Evolutionary conservation across 306 rosid species (phyloP), one percentile per base, ranked within the genome.

Genomic region (Vigna reflexopilosa): DNA sequence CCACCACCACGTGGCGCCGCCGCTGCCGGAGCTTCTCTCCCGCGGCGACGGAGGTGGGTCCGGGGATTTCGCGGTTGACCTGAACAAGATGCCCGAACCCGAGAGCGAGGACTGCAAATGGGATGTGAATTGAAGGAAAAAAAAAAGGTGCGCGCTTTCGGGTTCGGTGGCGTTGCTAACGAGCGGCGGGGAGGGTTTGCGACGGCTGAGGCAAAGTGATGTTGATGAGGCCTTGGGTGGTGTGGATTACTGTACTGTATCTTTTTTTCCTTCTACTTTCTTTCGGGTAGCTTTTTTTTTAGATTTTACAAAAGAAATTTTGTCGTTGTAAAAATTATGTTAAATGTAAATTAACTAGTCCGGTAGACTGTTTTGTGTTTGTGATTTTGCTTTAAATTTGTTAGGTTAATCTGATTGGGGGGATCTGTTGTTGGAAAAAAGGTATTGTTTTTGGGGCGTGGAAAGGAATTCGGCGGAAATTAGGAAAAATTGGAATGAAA

Each of bases 41-140:
- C 72, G 81, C 2, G 73, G 36, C 5, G 75, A 10, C 3, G 24
- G 70, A 0, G 84, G 76, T 50, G 13, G 84, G 19, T 71, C 78
- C 3, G 83, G 71, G 20, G 90, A 89, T 66, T 86, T 86, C 17
- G 80, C 75, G 86, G 97, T 92, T 67, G 98, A 95, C 73, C 69
- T 95, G 83, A 95, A 95, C 24, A 90, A 95, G 83, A 17, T 83
- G 47, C 99, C 99, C 67, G 99, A 91, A 81, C 98, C 96, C 76
- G 99, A 91, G 76, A 83, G 80, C 36, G 86, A 91, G 20, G 98
- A 89, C 17, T 78, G 81, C 32, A 96, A 91, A 12, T 87, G 89
- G 88, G 88, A 82, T 2, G 73, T 88, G 81, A 86, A 84, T 28
- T 83, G 82, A 54, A 34, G 19, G 15, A 47, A 19, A 17, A 44